These are phyloP conservation scores for Suillus subalutaceus DNA, from an alignment of 768 basidiomycete genomes.

Conservation along the genomic window DNA sequence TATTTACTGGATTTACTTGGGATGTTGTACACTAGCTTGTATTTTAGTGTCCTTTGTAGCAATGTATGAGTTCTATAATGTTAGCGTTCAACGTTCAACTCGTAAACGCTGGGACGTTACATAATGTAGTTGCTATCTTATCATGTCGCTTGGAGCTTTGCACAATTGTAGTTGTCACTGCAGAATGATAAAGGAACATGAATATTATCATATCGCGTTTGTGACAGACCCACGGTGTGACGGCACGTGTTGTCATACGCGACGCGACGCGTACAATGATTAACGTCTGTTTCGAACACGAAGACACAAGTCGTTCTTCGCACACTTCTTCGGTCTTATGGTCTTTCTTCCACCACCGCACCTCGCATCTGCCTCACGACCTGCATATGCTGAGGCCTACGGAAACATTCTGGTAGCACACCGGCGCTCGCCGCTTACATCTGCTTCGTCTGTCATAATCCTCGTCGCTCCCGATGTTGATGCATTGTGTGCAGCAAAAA, in stretches of 20 bases:
- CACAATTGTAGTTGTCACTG: not conserved
- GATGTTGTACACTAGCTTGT: no score
- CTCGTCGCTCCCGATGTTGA: slow-evolving; percentile 92
- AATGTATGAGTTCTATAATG: no score
- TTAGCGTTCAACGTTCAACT: no score
- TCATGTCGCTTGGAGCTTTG: not conserved
- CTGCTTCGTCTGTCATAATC: slow-evolving; percentile 83
- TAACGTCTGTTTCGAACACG: not conserved
- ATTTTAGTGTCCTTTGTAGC: no score
- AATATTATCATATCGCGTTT: no score
- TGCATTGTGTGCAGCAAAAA: slow-evolving; percentile 86
- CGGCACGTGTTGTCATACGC: slow-evolving; percentile 11
- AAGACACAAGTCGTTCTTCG: not conserved
- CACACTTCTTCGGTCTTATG: slow-evolving; percentile 37
- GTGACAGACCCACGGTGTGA: slow-evolving; percentile 8
- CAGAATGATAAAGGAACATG: no score
- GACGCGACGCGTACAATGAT: slow-evolving; percentile 15
- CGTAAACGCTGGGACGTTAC: no score
- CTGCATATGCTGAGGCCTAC: slow-evolving; percentile 78
- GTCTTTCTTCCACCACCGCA: slow-evolving; percentile 77
- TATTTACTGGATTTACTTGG: no score
- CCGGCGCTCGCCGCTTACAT: slow-evolving; percentile 70
- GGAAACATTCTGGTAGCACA: slow-evolving; percentile 69
- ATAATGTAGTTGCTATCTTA: not conserved
- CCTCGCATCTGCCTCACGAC: slow-evolving; percentile 54